Base-by-base conservation (phyloP, 805 yeast genomes). In the Nakazawaea populi region DNA sequence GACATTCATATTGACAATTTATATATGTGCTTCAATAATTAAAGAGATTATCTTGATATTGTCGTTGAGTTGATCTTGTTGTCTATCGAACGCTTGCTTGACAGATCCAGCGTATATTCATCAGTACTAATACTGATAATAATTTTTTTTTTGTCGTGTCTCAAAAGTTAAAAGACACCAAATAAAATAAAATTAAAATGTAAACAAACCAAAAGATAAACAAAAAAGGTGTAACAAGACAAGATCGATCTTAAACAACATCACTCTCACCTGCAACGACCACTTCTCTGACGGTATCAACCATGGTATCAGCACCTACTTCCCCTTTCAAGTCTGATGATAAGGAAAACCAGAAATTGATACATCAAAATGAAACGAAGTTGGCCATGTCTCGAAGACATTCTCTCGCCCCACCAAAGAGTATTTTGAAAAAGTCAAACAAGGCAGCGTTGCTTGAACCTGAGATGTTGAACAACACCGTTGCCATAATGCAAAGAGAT, bases 341-440 rank as follows among this genome's bases (percentile, higher is more conserved):
- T 35, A 43, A 49, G 27, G 52, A 44, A 36, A 49, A 49, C 30
- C 27, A 32, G 10, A 9, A 34, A 12, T 9, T 34, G 36, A 9
- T 10, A 12, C 36, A 34, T 34, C 12, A 12, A 12, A 34, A 34
- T 10, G 12, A 9, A 34, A 34, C 36, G 36, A 42, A 42, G 31
- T 4, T 4, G 5, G 9, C 28, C n/a, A 18, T 18, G n/a, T 38
- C 48, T 6, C 58, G 70, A 48, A 57, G 74, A 27, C 67, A 65
- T 39, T 66, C 73, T 1, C 52, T 71, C n/a, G 61, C 61, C 6
- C 73, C 76, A 4, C 58, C 67, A 5, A 56, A 72, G 46, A 63
- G 77, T 29, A 73, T 74, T 32, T 53, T 74, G 53, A 74, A 74
- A 53, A 44, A 44, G 30, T 48, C 68, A 8, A 47, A 48, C 7